These are phyloP conservation scores for Croton laevigatus DNA, from an alignment of 441 rosid genomes.

Conservation along the genomic window DNA sequence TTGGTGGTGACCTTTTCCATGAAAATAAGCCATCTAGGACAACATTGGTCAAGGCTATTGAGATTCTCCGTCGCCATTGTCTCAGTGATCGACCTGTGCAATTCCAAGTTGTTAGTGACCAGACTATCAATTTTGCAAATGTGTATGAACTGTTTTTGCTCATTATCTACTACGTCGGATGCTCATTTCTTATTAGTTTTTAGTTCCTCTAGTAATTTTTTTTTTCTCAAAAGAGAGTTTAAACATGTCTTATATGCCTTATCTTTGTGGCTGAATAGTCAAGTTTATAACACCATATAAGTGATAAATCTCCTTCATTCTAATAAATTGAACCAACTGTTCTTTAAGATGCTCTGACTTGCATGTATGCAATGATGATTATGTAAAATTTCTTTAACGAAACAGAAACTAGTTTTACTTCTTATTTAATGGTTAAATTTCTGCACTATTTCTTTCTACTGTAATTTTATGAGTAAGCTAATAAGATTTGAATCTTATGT, in stretches of 20 bases:
- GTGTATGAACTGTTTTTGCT: conserved; percentile 38
- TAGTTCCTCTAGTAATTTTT: no score
- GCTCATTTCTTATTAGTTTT: background rate
- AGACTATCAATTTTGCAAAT: conserved; percentile 85
- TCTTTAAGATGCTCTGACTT: background rate
- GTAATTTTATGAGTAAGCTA: background rate
- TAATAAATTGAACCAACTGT: background rate
- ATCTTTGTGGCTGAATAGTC: background rate
- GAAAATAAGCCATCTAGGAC: conserved; percentile 98
- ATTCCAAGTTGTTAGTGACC: conserved; percentile 98
- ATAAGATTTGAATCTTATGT: conserved; percentile 3
- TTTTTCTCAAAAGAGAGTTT: no score
- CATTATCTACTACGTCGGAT: background rate
- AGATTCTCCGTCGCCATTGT: conserved; percentile 94
- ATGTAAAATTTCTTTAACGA: conserved; percentile 1
- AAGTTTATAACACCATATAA: background rate
- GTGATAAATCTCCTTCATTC: background rate
- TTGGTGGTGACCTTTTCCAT: conserved; percentile 98
- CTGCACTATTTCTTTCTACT: background rate
- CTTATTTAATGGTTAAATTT: background rate
- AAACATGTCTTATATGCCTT: background rate
- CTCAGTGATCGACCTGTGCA: conserved; percentile 87
- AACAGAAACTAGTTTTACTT: background rate
- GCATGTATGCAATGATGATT: background rate
- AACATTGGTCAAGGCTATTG: conserved; percentile 89